A percentile compares a stretch with the other conserved stretches of the same genome.
These are phyloP conservation scores for Pythium phragmitis DNA, from an alignment of 352 stramenopile species.

Conservation along the genomic window DNA sequence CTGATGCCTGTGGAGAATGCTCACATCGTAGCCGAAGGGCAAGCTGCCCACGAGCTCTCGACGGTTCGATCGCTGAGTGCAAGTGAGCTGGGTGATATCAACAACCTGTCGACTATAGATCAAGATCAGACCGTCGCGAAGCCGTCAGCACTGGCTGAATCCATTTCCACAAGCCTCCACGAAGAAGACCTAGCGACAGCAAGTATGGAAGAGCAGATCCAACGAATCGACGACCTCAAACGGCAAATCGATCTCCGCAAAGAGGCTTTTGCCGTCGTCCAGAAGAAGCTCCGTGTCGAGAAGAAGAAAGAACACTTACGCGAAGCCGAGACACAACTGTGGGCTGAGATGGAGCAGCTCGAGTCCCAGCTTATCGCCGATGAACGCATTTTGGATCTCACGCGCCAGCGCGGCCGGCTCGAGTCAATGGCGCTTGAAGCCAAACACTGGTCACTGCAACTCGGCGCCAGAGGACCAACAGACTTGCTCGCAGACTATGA, in stretches of 20 bases:
- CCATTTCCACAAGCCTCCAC: slow-evolving; percentile 24
- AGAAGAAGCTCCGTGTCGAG: slow-evolving; percentile 55
- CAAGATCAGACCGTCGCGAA: not conserved
- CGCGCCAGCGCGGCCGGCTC: slow-evolving; percentile 46
- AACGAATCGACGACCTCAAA: slow-evolving; percentile 48
- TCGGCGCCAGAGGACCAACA: not conserved
- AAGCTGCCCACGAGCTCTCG: not conserved
- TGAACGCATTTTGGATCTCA: slow-evolving; percentile 38
- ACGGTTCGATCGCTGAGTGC: slow-evolving; percentile 7
- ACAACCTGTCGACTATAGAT: not conserved
- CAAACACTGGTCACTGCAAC: slow-evolving; percentile 23
- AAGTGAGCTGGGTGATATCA: not conserved
- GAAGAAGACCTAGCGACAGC: slow-evolving; percentile 44
- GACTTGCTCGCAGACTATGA: slow-evolving; percentile 29
- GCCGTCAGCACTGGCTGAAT: slow-evolving; percentile 14
- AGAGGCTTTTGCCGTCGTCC: slow-evolving; percentile 36
- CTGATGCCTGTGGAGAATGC: not conserved
- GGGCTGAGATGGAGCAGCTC: slow-evolving; percentile 45
- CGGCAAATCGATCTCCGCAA: slow-evolving; percentile 43
- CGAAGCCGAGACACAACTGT: slow-evolving; percentile 44
- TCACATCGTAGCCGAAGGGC: not conserved
- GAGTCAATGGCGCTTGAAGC: slow-evolving; percentile 44
- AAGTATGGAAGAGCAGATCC: slow-evolving; percentile 64
- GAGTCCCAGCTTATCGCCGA: slow-evolving; percentile 41
- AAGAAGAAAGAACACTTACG: slow-evolving; percentile 43